These are phyloP conservation scores for barrel medic (Medicago truncatula) DNA, from an alignment of 306 rosid genomes.

Conservation along the genomic window MtrunA17r5.0-ANR NC_053044.1:54145501-54146000, in stretches of 20 bases:
- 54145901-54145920: conserved; percentile 86
- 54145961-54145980: conserved; percentile 94
- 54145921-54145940: conserved; percentile 91
- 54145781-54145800: conserved; percentile 99
- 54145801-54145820: conserved; percentile 98
- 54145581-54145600: conserved; percentile 46
- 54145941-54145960: conserved; percentile 96
- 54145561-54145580: conserved; percentile 12
- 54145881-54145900: conserved; percentile 82
- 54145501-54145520: background rate
- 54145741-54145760: conserved; percentile 95
- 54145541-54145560: conserved; percentile 7
- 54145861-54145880: conserved; percentile 86
- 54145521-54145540: background rate
- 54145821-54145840: conserved; percentile 70
- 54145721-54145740: conserved; percentile 11
- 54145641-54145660: background rate
- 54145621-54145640: conserved; percentile 42
- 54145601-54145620: conserved; percentile 39
- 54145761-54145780: conserved; percentile 97
- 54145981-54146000: conserved; percentile 85
- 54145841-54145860: conserved; percentile 74
- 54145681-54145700: background rate
- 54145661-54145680: background rate
- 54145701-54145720: background rate